Base-by-base conservation (phyloP, 2,329 filamentous ascomycete species). In the Ophiostoma montium region DNA sequence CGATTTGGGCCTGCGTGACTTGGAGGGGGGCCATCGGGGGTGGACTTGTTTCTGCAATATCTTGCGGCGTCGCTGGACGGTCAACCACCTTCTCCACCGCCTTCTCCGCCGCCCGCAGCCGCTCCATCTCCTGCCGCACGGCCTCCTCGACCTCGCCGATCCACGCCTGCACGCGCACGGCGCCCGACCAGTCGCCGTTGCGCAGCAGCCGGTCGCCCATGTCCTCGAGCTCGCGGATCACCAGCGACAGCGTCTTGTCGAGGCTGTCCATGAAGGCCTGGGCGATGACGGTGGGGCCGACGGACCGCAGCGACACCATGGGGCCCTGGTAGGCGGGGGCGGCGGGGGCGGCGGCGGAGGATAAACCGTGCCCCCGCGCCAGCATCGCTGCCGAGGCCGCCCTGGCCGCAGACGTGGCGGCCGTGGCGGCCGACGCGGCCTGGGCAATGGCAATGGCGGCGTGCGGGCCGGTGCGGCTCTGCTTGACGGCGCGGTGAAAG, bases 171-270 rank as follows among this genome's bases (percentile, higher is more conserved):
- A 54, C 49, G 27, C 52, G 51, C 2, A 35, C 16, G 5, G 35
- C 50, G 5, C 51, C 52, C 1, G 48, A 44, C 49, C 50, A 55
- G 50, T 56, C 53, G n/a, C 53, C 52, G 3, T 50, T 50, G 31
- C 52, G 54, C 31, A 56, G 39, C 35, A 55, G 23, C 39, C 52
- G 51, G 47, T 56, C 54, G 0, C 50, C 51, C 52, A 56, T 46
- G n/a, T 50, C 53, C 9, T 56, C 53, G 1, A 56, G 52, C 47
- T 55, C 54, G 7, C 35, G 32, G 35, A 53, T 50, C 13, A 52
- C 48, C 10, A 42, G 32, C 4, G 18, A 42, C 5, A 56, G 47
- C 1, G 48, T 51, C 27, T 44, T 50, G 49, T 56, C 54, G n/a
- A 56, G 45, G 13, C 13, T 30, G 0, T 52, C 50, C 1, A 46